Base-by-base conservation (phyloP, 2,329 filamentous ascomycete species). In the Westerdykella aurantiaca region DNA sequence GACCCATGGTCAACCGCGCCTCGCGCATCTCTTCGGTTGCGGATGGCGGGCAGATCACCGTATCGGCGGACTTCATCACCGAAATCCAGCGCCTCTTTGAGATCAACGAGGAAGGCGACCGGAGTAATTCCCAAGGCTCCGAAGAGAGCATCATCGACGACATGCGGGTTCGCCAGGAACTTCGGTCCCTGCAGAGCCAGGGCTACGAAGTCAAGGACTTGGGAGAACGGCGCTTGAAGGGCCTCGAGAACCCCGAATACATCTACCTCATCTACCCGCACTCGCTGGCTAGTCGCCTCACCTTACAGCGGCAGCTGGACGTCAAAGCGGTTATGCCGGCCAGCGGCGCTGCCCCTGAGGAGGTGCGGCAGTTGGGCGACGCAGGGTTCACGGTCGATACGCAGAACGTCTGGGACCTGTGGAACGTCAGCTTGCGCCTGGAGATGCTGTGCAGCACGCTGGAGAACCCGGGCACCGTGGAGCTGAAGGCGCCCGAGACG, bases 1-100 rank as follows among this genome's bases (percentile, higher is more conserved):
- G 93, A 0, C 93, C 93, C 12, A 98, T 98, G 89, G 93, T 98
- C 60, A 98, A 98, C 70, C 90, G 94, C 61, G 88, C 93, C 0
- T 86, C 93, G 13, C 86, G 93, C 71, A 95, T 98, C 52, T 93
- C 88, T 6, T 85, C 88, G 17, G 90, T 95, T 35, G 93, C 93
- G 31, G 93, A 98, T 64, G 93, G 93, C 48, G 93, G 93, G 0
- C 91, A 98, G 65, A 96, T 97, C 52, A 93, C 91, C 0, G 93
- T 97, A 1, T 96, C 90, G 1, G 89, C 89, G 1, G 93, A 98
- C 66, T 97, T 97, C 69, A 95, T 98, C 60, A 87, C 86, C 11
- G 93, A 98, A 67, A 91, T 97, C 43, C 88, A 95, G 63, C 82
- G 89, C 34, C 93, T 88, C 52, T 78, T 95, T 1, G 88, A 95